Conservation (phyloP, 1,139 yeast species). For the Scheffersomyces segobiensis region DNA sequence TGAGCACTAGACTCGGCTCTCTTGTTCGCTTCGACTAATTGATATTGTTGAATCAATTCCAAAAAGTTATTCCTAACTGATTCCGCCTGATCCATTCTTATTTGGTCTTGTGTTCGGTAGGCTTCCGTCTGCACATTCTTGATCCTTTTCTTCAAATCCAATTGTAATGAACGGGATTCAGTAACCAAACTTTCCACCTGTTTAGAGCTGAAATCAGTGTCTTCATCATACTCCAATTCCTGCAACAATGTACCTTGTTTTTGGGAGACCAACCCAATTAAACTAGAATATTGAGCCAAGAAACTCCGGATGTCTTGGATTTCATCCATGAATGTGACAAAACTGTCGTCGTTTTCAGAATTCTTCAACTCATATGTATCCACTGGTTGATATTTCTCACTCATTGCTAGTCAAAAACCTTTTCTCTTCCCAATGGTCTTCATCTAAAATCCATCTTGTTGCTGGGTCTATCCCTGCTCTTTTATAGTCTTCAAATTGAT, state of each 20-base stretch:
- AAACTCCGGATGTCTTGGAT: slow-evolving; percentile 76
- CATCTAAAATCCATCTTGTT: neutral
- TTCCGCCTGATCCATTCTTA: slow-evolving; percentile 85
- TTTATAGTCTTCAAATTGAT: neutral
- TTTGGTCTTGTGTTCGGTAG: slow-evolving; percentile 64
- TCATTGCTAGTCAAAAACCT: neutral
- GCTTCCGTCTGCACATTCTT: slow-evolving; percentile 66
- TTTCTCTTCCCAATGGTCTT: neutral
- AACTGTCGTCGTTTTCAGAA: slow-evolving; percentile 45
- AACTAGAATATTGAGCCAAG: slow-evolving; percentile 70
- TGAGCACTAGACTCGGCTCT: slow-evolving; percentile 78
- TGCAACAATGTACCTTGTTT: slow-evolving; percentile 78
- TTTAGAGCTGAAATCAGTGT: slow-evolving; percentile 63
- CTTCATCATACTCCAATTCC: slow-evolving; percentile 69
- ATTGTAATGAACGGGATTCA: slow-evolving; percentile 75
- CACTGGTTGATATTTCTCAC: neutral
- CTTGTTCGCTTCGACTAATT: slow-evolving; percentile 80
- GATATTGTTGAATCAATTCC: slow-evolving; percentile 78
- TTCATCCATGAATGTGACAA: slow-evolving; percentile 74
- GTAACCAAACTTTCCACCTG: slow-evolving; percentile 73
- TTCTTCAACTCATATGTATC: slow-evolving; percentile 32
- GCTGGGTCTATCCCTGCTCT: neutral
- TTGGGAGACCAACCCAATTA: slow-evolving; percentile 72
- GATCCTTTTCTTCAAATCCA: slow-evolving; percentile 68
- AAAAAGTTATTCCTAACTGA: slow-evolving; percentile 79